A percentile compares a stretch with the other conserved stretches of the same genome.
Conservation (phyloP, 345 rosid species). For the Reutealis trisperma region DNA sequence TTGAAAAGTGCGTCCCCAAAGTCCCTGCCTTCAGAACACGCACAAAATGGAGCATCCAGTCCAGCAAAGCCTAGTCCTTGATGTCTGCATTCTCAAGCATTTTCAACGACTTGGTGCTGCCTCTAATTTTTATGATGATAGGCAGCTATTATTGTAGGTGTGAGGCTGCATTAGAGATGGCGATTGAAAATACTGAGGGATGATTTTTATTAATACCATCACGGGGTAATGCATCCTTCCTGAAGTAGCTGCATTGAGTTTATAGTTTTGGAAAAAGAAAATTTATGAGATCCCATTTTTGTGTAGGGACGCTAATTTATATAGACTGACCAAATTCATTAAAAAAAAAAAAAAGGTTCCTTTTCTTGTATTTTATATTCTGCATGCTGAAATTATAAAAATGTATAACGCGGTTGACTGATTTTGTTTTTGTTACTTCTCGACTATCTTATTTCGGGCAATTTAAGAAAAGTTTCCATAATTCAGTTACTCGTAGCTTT, state of each 20-base stretch:
- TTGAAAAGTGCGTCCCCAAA: constrained; percentile 40
- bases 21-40: constrained; percentile 39
- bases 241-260: background rate
- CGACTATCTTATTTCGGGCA: background rate
- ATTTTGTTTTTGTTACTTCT: background rate
- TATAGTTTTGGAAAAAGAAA: background rate
- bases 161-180: constrained; percentile 12
- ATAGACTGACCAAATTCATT: background rate
- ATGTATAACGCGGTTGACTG: background rate
- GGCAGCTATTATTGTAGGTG: constrained; percentile 4
- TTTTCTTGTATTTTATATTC: background rate
- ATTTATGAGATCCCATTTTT: constrained; percentile 17
- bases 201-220: background rate
- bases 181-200: background rate
- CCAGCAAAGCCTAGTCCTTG: constrained; percentile 39
- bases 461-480: too few species aligned
- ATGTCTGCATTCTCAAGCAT: background rate
- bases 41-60: constrained; percentile 43
- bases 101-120: constrained; percentile 15
- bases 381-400: background rate
- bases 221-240: background rate
- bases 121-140: constrained; percentile 7
- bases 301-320: constrained; percentile 8
- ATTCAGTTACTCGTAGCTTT: too few species aligned
- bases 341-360: background rate